phyloP scores from a whole-genome alignment of 2,329 filamentous ascomycete species.

The Pestalotiopsis sp. region DNA sequence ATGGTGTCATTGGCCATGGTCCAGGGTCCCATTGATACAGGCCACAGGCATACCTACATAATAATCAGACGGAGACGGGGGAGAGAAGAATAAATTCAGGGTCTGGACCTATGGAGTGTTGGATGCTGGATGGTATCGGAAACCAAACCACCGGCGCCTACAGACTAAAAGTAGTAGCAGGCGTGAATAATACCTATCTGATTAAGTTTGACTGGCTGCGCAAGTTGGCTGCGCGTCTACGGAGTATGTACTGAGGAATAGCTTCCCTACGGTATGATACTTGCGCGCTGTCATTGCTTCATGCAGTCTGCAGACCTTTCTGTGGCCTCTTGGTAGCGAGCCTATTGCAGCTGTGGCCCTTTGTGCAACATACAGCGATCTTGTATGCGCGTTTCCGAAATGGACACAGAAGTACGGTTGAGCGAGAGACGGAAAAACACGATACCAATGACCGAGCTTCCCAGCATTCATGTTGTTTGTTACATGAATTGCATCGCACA shows the following conservation, averaged over 20 bases:
- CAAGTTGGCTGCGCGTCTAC: background rate
- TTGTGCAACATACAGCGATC: background rate
- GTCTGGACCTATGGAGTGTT: background rate
- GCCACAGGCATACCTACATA: background rate
- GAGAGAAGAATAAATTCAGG: background rate
- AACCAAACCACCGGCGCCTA: background rate
- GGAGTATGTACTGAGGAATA: background rate
- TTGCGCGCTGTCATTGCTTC: background rate
- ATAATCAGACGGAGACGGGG: background rate
- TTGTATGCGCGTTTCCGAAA: background rate
- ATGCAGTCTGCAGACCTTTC: background rate
- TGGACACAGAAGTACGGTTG: background rate
- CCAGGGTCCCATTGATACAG: background rate
- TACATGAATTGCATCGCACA: background rate
- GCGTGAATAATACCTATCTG: background rate
- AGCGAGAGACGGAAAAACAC: background rate
- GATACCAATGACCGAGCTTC: background rate
- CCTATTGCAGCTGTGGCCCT: background rate
- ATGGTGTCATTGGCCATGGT: background rate
- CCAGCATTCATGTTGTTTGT: background rate
- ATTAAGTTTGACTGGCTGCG: background rate
- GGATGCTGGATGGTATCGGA: background rate
- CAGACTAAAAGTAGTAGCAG: background rate
- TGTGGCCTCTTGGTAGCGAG: background rate
- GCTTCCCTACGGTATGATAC: background rate